phyloP scores from a whole-genome alignment of 805 yeast species.

The Yamadazyma takamatsuzukensis region DNA sequence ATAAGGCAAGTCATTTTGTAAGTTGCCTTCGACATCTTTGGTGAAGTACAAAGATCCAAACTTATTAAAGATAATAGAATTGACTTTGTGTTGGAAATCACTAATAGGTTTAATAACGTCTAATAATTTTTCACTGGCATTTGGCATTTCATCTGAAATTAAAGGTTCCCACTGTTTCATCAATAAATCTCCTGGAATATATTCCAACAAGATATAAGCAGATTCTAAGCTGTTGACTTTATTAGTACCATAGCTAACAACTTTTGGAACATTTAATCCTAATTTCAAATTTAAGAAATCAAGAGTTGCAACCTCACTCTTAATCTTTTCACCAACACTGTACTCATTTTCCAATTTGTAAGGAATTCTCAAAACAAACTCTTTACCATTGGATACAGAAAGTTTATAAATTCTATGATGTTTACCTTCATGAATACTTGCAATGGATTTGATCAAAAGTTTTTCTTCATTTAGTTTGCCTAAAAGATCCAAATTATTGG shows the following conservation, averaged over 20 bases:
- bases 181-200: slow-evolving; percentile 70
- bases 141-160: slow-evolving; percentile 48
- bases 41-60: slow-evolving; percentile 83
- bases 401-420: slow-evolving; percentile 85
- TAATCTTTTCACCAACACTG: slow-evolving; percentile 62
- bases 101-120: slow-evolving; percentile 70
- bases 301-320: slow-evolving; percentile 90
- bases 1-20: slow-evolving; percentile 46
- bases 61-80: slow-evolving; percentile 58
- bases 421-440: slow-evolving; percentile 89
- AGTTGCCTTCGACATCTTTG: slow-evolving; percentile 53
- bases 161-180: slow-evolving; percentile 93
- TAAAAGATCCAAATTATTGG: slow-evolving; percentile 46
- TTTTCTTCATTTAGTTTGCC: slow-evolving; percentile 36
- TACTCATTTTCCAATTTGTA: slow-evolving; percentile 69
- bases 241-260: slow-evolving; percentile 61
- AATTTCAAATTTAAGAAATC: slow-evolving; percentile 71
- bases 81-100: slow-evolving; percentile 56
- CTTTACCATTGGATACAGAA: slow-evolving; percentile 55
- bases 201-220: slow-evolving; percentile 82
- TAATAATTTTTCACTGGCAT: slow-evolving; percentile 47
- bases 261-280: slow-evolving; percentile 68
- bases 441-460: slow-evolving; percentile 60
- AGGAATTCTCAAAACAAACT: slow-evolving; percentile 79
- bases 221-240: slow-evolving; percentile 59